Evolutionary conservation across 768 basidiomycete genomes (phyloP).

Genomic region (Dentipellis fragilis): DNA sequence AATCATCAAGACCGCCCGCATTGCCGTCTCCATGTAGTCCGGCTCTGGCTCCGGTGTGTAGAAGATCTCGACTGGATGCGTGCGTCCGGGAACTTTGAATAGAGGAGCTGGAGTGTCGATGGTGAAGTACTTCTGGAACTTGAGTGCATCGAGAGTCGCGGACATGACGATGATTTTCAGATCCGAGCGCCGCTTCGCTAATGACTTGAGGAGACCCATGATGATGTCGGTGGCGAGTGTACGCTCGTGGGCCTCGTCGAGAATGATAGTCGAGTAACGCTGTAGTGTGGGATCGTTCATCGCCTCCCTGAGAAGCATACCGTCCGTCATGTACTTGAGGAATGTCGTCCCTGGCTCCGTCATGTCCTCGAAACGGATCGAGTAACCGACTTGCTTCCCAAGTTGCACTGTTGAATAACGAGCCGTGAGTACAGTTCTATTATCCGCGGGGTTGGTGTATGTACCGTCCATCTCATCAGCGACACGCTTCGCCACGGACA

Average conservation of each 20-base stretch:
- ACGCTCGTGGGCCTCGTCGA: slow-evolving; percentile 98
- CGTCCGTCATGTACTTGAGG: slow-evolving; percentile 99
- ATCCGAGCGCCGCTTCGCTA: slow-evolving; percentile 73
- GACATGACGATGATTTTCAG: slow-evolving; percentile 98
- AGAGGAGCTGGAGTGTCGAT: slow-evolving; percentile 48
- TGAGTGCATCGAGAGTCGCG: slow-evolving; percentile 91
- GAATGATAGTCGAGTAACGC: slow-evolving; percentile 94
- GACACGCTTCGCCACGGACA: slow-evolving; percentile 97
- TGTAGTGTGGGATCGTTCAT: slow-evolving; percentile 93
- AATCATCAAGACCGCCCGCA: slow-evolving; percentile 93
- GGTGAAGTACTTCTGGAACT: slow-evolving; percentile 93
- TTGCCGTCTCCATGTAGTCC: slow-evolving; percentile 95
- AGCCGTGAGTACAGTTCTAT: slow-evolving; percentile 3
- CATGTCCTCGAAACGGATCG: slow-evolving; percentile 98
- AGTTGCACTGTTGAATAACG: slow-evolving; percentile 55
- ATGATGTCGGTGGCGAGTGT: slow-evolving; percentile 97
- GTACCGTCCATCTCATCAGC: slow-evolving; percentile 98
- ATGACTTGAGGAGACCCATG: slow-evolving; percentile 87
- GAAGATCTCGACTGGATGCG: slow-evolving; percentile 93
- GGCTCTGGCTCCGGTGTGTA: slow-evolving; percentile 89
- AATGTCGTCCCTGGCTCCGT: slow-evolving; percentile 84
- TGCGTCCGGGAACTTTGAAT: slow-evolving; percentile 87
- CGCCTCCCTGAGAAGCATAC: slow-evolving; percentile 96
- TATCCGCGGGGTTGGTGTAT: slow-evolving; percentile 17
- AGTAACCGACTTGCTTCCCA: slow-evolving; percentile 93